phyloP scores from a whole-genome alignment of 2,329 filamentous ascomycete genomes.

The Pseudovirgaria hyperparasitica region DNA sequence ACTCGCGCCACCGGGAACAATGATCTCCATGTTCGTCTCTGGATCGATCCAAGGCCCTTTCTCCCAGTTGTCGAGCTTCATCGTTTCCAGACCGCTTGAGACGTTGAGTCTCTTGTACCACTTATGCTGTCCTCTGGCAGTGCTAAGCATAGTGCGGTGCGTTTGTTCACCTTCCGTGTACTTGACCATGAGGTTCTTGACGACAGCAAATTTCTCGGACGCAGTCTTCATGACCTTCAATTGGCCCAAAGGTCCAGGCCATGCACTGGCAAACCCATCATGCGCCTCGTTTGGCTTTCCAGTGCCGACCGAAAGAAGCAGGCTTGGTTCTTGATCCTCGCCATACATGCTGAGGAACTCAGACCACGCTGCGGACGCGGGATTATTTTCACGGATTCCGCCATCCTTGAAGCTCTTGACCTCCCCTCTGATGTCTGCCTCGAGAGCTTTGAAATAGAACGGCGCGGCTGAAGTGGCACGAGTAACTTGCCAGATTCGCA shows the following conservation, averaged over 20 bases:
- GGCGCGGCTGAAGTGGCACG: conserved; percentile 40
- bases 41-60: conserved; percentile 27
- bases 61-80: conserved; percentile 35
- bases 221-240: conserved; percentile 28
- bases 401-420: conserved; percentile 35
- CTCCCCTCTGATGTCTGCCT: conserved; percentile 28
- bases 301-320: conserved; percentile 35
- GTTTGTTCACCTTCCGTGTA: conserved; percentile 38
- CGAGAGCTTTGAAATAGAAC: conserved; percentile 38
- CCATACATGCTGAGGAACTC: conserved; percentile 35
- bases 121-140: conserved; percentile 33
- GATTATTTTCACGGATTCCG: conserved; percentile 39
- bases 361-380: conserved; percentile 32
- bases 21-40: conserved; percentile 13
- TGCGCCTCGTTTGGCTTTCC: conserved; percentile 30
- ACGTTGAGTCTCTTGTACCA: conserved; percentile 41
- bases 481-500: conserved; percentile 40
- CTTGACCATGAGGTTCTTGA: conserved; percentile 38
- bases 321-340: conserved; percentile 28
- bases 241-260: conserved; percentile 33
- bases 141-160: conserved; percentile 33
- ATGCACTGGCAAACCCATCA: conserved; percentile 34
- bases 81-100: conserved; percentile 29
- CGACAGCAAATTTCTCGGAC: conserved; percentile 36
- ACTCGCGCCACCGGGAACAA: conserved; percentile 29